phyloP scores from a whole-genome alignment of 208 protist genomes.

The Trypanosoma vivax region DNA sequence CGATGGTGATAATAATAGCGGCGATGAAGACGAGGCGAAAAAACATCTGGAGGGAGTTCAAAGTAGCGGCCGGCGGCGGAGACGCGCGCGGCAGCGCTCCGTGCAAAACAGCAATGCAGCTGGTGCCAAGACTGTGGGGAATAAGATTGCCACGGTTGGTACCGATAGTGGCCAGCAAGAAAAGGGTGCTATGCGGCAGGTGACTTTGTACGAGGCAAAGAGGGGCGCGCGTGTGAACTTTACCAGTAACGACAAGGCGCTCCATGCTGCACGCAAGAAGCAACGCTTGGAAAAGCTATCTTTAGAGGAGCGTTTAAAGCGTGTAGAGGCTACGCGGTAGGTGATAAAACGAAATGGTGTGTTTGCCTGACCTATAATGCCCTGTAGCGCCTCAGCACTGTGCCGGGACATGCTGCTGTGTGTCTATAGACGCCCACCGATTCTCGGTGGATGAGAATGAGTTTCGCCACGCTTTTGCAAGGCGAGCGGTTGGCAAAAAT shows the following conservation, averaged over 20 bases:
- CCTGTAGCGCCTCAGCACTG: too few species aligned
- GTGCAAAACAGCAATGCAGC: not conserved
- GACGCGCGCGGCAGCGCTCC: constrained; percentile 3
- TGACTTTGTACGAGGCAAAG: constrained; percentile 72
- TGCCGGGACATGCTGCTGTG: too few species aligned
- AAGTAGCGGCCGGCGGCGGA: constrained; percentile 47
- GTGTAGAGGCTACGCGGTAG: constrained; percentile 10
- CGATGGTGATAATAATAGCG: constrained; percentile 10
- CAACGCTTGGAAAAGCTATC: constrained; percentile 57
- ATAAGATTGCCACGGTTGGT: too few species aligned
- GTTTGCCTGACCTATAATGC: too few species aligned
- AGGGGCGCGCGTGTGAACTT: constrained; percentile 40
- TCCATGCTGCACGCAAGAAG: constrained; percentile 70
- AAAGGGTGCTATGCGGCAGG: constrained; percentile 9
- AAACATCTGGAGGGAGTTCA: constrained; percentile 69
- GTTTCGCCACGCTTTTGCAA: too few species aligned
- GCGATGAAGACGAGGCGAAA: constrained; percentile 36
- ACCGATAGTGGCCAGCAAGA: not conserved
- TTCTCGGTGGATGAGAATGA: too few species aligned
- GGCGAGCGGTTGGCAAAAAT: too few species aligned
- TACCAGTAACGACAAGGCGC: constrained; percentile 58
- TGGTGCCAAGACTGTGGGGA: not conserved
- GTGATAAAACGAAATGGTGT: not conserved
- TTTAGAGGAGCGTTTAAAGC: constrained; percentile 65
- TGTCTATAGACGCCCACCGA: too few species aligned